Evolutionary conservation across 164 flowering plant genomes (phyloP).

Genomic region (Sedum album): DNA sequence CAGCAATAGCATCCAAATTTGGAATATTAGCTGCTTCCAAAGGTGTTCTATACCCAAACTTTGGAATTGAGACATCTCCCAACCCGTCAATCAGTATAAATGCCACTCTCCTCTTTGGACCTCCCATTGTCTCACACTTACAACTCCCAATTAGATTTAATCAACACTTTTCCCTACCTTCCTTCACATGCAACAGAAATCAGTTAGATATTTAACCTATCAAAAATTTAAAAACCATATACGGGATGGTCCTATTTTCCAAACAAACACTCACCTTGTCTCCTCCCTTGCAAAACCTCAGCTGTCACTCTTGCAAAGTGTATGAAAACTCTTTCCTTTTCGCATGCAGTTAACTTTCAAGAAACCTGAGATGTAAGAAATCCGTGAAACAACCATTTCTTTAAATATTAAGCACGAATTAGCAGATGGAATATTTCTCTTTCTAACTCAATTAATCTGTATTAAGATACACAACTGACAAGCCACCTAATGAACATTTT

Average conservation of each 20-base stretch:
- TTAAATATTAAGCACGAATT: not conserved
- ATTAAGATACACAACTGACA: no score
- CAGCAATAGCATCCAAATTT: constrained; percentile 83
- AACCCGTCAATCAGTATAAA: constrained; percentile 86
- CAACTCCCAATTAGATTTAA: not conserved
- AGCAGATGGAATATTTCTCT: not conserved
- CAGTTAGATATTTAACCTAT: not conserved
- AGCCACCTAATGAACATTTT: no score
- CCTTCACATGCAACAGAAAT: not conserved
- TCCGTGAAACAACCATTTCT: not conserved
- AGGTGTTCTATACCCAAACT: constrained; percentile 63
- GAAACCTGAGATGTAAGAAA: not conserved
- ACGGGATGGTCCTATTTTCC: not conserved
- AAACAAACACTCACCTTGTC: not conserved
- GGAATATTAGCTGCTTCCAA: constrained; percentile 65
- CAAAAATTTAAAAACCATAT: not conserved
- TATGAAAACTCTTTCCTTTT: not conserved
- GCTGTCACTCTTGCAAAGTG: no score
- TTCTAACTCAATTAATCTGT: no score
- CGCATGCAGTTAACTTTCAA: not conserved
- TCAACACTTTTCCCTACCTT: not conserved
- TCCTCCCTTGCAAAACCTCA: no score
- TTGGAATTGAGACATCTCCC: constrained; percentile 88
- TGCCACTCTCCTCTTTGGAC: constrained; percentile 65
- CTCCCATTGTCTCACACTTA: constrained; percentile 10